Percentiles rank a stretch among this genome's conserved stretches.
Conservation (phyloP, 2,329 filamentous ascomycete species). For the Cercospora nicotianae region DNA sequence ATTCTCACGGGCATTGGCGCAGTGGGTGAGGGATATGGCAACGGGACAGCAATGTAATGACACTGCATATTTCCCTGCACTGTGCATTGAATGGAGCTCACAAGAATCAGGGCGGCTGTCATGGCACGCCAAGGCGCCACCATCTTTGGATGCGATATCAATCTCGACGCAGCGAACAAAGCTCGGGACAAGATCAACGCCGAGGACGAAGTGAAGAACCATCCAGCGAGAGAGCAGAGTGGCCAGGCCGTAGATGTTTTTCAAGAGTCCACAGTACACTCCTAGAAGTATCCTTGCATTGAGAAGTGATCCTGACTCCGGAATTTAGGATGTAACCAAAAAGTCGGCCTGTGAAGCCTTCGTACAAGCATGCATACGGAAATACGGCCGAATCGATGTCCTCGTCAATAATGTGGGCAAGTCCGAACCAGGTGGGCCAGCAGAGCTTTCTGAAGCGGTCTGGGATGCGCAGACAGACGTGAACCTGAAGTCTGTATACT, state of each 20-base stretch:
- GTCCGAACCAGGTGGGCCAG: constrained; percentile 55
- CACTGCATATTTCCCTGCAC: not conserved
- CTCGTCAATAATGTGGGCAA: constrained; percentile 61
- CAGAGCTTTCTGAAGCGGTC: constrained; percentile 48
- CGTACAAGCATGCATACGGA: constrained; percentile 53
- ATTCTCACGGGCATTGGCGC: constrained; percentile 51
- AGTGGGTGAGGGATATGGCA: constrained; percentile 51
- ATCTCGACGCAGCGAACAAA: constrained; percentile 33
- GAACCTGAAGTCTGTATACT: constrained; percentile 58
- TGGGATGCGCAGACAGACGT: constrained; percentile 58
- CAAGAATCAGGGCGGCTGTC: constrained; percentile 38
- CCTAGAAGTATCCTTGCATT: not conserved
- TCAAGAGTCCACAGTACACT: constrained; percentile 28
- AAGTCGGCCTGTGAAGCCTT: constrained; percentile 54
- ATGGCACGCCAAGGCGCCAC: constrained; percentile 51
- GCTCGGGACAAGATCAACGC: constrained; percentile 29
- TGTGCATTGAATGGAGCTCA: not conserved
- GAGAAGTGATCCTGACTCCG: not conserved
- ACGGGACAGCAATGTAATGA: constrained; percentile 40
- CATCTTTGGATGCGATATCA: constrained; percentile 55
- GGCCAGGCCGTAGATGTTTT: constrained; percentile 27
- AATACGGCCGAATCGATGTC: constrained; percentile 60
- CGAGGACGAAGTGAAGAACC: constrained; percentile 27
- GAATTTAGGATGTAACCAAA: constrained; percentile 52
- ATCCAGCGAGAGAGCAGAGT: constrained; percentile 21